Base-by-base conservation (phyloP, 768 basidiomycete species). In the Omphalotus guepiniiformis region DNA sequence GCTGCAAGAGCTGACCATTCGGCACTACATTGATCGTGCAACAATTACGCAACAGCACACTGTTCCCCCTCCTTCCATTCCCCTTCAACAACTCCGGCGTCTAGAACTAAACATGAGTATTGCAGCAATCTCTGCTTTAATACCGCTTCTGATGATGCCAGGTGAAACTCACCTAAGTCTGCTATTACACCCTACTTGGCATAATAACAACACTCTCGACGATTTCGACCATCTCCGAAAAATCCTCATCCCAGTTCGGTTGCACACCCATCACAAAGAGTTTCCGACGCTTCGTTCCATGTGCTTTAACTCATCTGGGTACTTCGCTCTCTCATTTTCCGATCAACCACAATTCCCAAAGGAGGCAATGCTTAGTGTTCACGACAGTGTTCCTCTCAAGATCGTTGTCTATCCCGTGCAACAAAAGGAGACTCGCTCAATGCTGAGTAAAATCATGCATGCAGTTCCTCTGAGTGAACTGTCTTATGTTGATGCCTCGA, bases 381-480 rank as follows among this genome's bases (percentile, higher is more conserved):
- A 22, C n/a, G 5, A 11, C 18, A 19, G 23, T 6, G 4, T 26
- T 11, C 16, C 13, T 19, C 18, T n/a, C n/a, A n/a, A 21, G 3
- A 25, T 46, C 16, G 18, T 38, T 2, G 9, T 46, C 19, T 38
- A 46, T 18, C 34, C 44, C 9, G 2, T 2, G 7, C 22, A 23
- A 8, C 44, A 46, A 23, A 23, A 12, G 9, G 23, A 36, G 27
- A 22, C 8, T 38, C 44, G 44, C 18, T 25, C 22, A 11, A 26
- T 46, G 21, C 32, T 46, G 7, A 21, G 16, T 7, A 46, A 38
- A 16, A 35, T 38, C 2, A 35, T 46, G 22, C 29, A 46, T 25
- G 44, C 44, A 16, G 6, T 46, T 19, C 44, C 44, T 37, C 28
- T 46, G 9, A 22, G 37, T 6, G 27, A 46, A 6, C 19, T 46